Conservation (phyloP, 768 basidiomycete genomes). For the Panaeolus cyanescens region DNA sequence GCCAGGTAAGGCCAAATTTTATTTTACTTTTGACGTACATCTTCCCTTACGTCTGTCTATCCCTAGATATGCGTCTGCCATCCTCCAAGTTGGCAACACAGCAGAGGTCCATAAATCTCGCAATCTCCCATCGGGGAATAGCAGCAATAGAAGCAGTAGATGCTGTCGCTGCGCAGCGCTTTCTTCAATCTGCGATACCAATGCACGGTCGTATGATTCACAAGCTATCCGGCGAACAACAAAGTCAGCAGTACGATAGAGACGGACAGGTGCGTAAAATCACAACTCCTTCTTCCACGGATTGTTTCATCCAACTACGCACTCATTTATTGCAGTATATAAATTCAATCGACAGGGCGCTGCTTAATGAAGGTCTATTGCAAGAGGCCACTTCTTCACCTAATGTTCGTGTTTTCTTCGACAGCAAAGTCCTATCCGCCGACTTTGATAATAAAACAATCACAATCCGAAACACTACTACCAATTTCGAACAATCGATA, state of each 20-base stretch:
- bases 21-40: slow-evolving; percentile 13
- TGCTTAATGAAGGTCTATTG: slow-evolving; percentile 86
- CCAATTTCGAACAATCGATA: slow-evolving; percentile 43
- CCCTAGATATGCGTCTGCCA: slow-evolving; percentile 71
- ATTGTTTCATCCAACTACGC: slow-evolving; percentile 4
- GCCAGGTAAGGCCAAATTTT: slow-evolving; percentile 55
- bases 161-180: slow-evolving; percentile 63
- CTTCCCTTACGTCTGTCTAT: slow-evolving; percentile 3
- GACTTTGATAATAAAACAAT: slow-evolving; percentile 73
- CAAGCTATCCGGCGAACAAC: slow-evolving; percentile 63
- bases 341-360: slow-evolving; percentile 88
- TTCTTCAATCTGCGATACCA: slow-evolving; percentile 82
- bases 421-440: slow-evolving; percentile 74
- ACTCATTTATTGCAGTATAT: slow-evolving; percentile 66
- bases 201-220: slow-evolving; percentile 98
- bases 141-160: slow-evolving; percentile 85
- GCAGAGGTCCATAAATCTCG: slow-evolving; percentile 94
- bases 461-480: slow-evolving; percentile 47
- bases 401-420: slow-evolving; percentile 74
- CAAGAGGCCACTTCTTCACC: slow-evolving; percentile 65
- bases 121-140: slow-evolving; percentile 92
- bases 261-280: slow-evolving; percentile 73
- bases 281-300: slow-evolving; percentile 16
- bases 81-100: slow-evolving; percentile 64
- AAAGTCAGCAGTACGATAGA: slow-evolving; percentile 88